Evolutionary conservation across 208 protist species (phyloP).

Genomic region (Trypanosoma congolense): DNA sequence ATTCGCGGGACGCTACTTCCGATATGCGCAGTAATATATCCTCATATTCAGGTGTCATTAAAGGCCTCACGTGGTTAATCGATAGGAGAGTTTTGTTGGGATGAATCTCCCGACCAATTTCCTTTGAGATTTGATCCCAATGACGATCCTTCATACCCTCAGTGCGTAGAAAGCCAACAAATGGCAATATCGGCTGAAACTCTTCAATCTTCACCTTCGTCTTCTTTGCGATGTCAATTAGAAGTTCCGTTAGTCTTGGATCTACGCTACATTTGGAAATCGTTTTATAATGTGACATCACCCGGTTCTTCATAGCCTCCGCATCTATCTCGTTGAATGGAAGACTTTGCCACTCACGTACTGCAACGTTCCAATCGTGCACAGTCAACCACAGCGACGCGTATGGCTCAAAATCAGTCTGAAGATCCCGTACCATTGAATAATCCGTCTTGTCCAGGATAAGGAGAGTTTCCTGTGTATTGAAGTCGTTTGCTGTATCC

Average conservation of each 20-base stretch:
- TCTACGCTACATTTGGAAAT: slow-evolving; percentile 86
- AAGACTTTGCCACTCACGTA: slow-evolving; percentile 78
- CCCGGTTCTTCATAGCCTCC: slow-evolving; percentile 86
- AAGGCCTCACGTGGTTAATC: slow-evolving; percentile 74
- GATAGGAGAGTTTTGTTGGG: slow-evolving; percentile 83
- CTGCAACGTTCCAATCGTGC: slow-evolving; percentile 78
- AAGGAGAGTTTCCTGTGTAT: slow-evolving; percentile 94
- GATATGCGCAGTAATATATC: slow-evolving; percentile 88
- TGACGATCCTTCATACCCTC: slow-evolving; percentile 95
- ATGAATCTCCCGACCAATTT: slow-evolving; percentile 87
- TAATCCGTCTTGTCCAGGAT: slow-evolving; percentile 93
- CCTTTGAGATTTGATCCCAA: slow-evolving; percentile 92
- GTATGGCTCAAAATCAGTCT: slow-evolving; percentile 96
- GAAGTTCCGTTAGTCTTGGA: slow-evolving; percentile 72
- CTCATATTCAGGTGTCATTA: slow-evolving; percentile 76
- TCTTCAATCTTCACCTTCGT: slow-evolving; percentile 90
- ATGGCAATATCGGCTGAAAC: slow-evolving; percentile 94
- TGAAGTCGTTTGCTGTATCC: slow-evolving; percentile 89
- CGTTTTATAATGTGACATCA: slow-evolving; percentile 63
- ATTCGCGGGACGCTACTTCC: slow-evolving; percentile 94
- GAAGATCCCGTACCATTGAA: slow-evolving; percentile 72
- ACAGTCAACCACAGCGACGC: slow-evolving; percentile 92
- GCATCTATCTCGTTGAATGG: slow-evolving; percentile 86
- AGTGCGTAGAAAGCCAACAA: slow-evolving; percentile 92
- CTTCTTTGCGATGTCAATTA: slow-evolving; percentile 84